Base-by-base conservation (phyloP, 192 early-diverging fungal species). In the Backusella tuberculispora region DNA sequence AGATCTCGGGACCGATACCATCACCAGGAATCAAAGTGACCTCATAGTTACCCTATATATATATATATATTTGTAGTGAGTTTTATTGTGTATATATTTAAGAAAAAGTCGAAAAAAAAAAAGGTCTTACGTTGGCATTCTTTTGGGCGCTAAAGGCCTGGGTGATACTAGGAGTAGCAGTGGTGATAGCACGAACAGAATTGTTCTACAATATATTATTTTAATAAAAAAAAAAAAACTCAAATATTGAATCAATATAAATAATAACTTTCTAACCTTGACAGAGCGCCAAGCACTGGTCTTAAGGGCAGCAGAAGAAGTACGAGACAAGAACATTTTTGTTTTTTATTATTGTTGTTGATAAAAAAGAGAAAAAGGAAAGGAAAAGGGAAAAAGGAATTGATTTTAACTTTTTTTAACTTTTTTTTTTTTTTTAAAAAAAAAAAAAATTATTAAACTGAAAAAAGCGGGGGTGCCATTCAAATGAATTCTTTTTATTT, bases 1-100 rank as follows among this genome's bases (percentile, higher is more conserved):
- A 96, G 68, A 99, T 99, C 85, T 99, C 97, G 6, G 97, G 97
- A 38, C 97, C 97, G 71, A 99, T 99, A 66, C 97, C 97, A 83
- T 99, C 97, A 71, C 97, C 97, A 9, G 97, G 96, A 76, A 99
- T 99, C 65, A 99, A 82, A 69, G 96, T 97, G 60, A 98, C 96
- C 48, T 82, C 85, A 83, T 91, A 94, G 87, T 92, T 94, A 66
- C 92, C 92, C 83, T 88, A 74, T 38, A 66, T 9, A 15, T 38
- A 42, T 40, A n/a, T 69, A 6, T n/a, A 69, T 21, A 21, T 53
- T 53, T 40, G 48, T 4, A 40, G 26, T 8, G 17, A n/a, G n/a
- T n/a, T n/a, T n/a, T n/a, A n/a, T n/a, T n/a, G n/a, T n/a, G n/a
- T n/a, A n/a, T 71, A 34, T 26, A 14, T 1, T 24, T 15, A 17